These are phyloP conservation scores for Hibiscus trionum DNA, from an alignment of 345 rosid genomes.

Conservation along the genomic window DNA sequence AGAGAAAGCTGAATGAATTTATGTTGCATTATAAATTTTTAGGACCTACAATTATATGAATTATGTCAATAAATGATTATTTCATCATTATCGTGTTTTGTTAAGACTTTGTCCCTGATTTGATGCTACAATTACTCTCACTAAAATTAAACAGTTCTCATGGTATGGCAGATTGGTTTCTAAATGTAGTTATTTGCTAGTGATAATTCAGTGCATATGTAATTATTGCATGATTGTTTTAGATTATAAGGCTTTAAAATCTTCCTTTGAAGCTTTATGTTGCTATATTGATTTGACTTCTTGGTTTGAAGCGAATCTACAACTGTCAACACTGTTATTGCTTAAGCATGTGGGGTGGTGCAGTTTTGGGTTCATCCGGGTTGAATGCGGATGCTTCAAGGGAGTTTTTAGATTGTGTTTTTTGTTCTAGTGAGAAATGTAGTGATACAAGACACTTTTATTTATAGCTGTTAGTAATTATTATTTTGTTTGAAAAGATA, in stretches of 20 bases:
- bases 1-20: background rate
- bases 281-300: background rate
- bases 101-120: background rate
- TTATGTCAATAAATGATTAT: background rate
- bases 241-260: background rate
- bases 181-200: background rate
- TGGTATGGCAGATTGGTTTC: background rate
- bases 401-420: background rate
- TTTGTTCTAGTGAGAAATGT: background rate
- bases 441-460: background rate
- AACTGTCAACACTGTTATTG: slow-evolving; percentile 52
- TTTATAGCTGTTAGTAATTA: background rate
- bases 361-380: background rate
- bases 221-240: background rate
- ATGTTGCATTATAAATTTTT: background rate
- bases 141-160: background rate
- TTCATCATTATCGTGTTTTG: background rate
- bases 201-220: background rate
- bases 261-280: too few relatives aligned
- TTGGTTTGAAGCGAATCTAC: slow-evolving; percentile 39
- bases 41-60: background rate
- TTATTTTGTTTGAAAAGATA: background rate
- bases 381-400: background rate
- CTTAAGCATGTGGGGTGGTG: slow-evolving; percentile 17
- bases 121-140: background rate